phyloP scores from a whole-genome alignment of 2,329 filamentous ascomycete genomes.

The Penicillium sclerotiorum region DNA sequence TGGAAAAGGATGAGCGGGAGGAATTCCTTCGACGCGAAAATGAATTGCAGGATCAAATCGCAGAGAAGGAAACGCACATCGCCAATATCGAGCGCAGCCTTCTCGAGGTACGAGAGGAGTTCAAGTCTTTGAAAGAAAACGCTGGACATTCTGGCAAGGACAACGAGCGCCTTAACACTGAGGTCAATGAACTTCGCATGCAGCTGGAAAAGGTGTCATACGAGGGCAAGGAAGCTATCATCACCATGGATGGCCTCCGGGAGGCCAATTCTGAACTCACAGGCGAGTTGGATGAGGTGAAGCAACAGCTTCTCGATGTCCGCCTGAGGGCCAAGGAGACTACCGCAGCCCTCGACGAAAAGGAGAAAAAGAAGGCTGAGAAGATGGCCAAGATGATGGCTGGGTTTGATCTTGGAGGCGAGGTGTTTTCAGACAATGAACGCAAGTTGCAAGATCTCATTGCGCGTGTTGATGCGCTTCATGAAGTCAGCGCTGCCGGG shows the following conservation, averaged over 20 bases:
- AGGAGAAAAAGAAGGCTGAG: slow-evolving; percentile 98
- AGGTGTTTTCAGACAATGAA: slow-evolving; percentile 93
- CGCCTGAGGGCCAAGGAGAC: slow-evolving; percentile 97
- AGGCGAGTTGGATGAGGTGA: slow-evolving; percentile 87
- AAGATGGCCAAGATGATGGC: slow-evolving; percentile 99
- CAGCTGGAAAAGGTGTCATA: slow-evolving; percentile 93
- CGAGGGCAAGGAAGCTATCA: slow-evolving; percentile 93
- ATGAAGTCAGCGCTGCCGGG: slow-evolving; percentile 74
- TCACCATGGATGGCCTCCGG: slow-evolving; percentile 96
- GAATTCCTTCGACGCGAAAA: slow-evolving; percentile 95
- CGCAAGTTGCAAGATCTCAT: slow-evolving; percentile 81
- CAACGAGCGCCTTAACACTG: slow-evolving; percentile 81
- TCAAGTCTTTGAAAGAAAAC: slow-evolving; percentile 81
- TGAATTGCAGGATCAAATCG: slow-evolving; percentile 92
- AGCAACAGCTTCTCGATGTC: slow-evolving; percentile 92
- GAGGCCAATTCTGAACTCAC: slow-evolving; percentile 95
- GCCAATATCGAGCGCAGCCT: slow-evolving; percentile 77
- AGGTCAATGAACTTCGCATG: slow-evolving; percentile 94
- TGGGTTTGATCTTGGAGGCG: slow-evolving; percentile 89
- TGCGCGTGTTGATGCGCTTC: slow-evolving; percentile 75
- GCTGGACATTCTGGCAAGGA: slow-evolving; percentile 81
- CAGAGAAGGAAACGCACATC: slow-evolving; percentile 85
- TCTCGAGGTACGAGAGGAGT: slow-evolving; percentile 81
- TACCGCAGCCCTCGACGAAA: slow-evolving; percentile 86
- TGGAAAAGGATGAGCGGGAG: slow-evolving; percentile 96